Base-by-base conservation (phyloP, 495 filamentous ascomycete species). In the Acidiella bohemica region DNA sequence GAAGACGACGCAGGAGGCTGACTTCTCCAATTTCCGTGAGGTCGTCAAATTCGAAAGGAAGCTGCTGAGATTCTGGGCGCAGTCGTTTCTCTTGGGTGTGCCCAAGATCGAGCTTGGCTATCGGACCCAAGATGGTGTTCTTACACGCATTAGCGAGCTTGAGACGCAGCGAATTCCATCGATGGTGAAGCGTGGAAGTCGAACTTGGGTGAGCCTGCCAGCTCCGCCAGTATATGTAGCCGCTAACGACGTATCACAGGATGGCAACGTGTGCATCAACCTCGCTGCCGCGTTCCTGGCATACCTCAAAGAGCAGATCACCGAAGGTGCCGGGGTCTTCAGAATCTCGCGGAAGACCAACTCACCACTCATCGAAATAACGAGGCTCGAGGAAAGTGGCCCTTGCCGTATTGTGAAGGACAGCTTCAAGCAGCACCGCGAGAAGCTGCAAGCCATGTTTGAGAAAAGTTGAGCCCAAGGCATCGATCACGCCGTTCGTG, bases 11-110 rank as follows among this genome's bases (percentile, higher is more conserved):
- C 78, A 74, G n/a, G 74, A 80, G 41, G 77, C 81, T 24, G 61
- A 62, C 19, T 68, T 64, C 1, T 25, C 23, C 14, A 36, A 42
- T 14, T 21, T 41, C 24, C 67, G 78, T 1, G 80, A 84, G 44
- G 66, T 73, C 57, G 43, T 78, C 13, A 81, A 77, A 37, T 93
- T 80, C 50, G 83, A 99, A 59, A 71, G 80, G 9, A 96, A 96
- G 56, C 67, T 96, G 25, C 67, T 94, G 47, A 92, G 87, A 44
- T 93, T 84, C 63, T 99, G 90, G 90, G 80, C 84, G 13, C 90
- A 99, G 49, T 93, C 84, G 1, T 99, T 93, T 53, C 68, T 99
- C 0, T 73, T 99, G 1, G 88, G 86, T 5, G 85, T 96, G 2
- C 83, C 84, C 0, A 90, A 77, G 54, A 82, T 99, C 37, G 77